Evolutionary conservation across 2,329 filamentous ascomycete species (phyloP).

Genomic region (Diaporthe ilicicola): DNA sequence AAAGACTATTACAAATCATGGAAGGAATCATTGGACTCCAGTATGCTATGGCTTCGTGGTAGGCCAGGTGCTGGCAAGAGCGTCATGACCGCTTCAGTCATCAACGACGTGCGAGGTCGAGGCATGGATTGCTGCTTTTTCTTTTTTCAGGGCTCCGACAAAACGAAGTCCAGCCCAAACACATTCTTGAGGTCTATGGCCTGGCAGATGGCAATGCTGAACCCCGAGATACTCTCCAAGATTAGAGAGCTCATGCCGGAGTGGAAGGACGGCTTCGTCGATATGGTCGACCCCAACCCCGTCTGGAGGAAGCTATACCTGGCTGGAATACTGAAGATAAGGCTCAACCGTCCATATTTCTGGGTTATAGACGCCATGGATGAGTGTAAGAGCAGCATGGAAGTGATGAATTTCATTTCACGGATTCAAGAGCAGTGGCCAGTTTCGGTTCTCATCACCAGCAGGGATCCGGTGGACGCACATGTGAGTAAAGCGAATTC

Average conservation of each 20-base stretch:
- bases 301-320: slow-evolving; percentile 41
- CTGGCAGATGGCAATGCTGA: slow-evolving; percentile 42
- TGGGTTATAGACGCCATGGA: slow-evolving; percentile 46
- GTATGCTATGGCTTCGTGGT: slow-evolving; percentile 35
- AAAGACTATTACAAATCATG: slow-evolving; percentile 28
- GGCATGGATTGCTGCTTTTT: slow-evolving; percentile 34
- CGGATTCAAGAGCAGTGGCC: slow-evolving; percentile 39
- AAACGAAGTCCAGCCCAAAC: slow-evolving; percentile 50
- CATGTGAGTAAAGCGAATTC: slow-evolving; percentile 10
- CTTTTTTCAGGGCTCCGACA: slow-evolving; percentile 35
- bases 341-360: slow-evolving; percentile 38
- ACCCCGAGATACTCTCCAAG: slow-evolving; percentile 34
- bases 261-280: slow-evolving; percentile 34
- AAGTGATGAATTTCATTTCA: slow-evolving; percentile 39
- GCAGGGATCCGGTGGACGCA: slow-evolving; percentile 35
- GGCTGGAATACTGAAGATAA: slow-evolving; percentile 37
- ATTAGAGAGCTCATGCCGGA: slow-evolving; percentile 33
- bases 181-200: slow-evolving; percentile 41
- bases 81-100: slow-evolving; percentile 31
- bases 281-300: slow-evolving; percentile 37
- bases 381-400: slow-evolving; percentile 38
- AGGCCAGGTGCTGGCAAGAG: slow-evolving; percentile 37
- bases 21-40: slow-evolving; percentile 7
- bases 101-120: slow-evolving; percentile 29
- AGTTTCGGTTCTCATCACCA: slow-evolving; percentile 41